Conservation (phyloP, 139 green algal species). For the Penium margaritaceum region DNA sequence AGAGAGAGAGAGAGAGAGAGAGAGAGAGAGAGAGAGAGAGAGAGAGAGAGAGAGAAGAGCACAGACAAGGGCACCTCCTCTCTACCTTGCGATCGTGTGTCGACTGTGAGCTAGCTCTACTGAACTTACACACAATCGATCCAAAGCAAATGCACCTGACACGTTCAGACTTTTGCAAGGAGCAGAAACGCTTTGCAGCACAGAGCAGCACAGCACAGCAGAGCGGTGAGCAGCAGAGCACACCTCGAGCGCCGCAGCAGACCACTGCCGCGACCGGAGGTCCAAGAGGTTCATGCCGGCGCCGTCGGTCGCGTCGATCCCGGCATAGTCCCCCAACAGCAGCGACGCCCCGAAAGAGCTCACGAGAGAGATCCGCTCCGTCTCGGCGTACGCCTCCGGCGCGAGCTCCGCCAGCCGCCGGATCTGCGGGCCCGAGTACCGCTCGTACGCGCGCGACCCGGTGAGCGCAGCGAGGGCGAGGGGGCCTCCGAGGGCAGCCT, state of each 20-base stretch:
- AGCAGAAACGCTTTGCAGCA: background rate
- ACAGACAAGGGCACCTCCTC: background rate
- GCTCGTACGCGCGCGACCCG: constrained; percentile 38
- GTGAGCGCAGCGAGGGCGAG: constrained; percentile 29
- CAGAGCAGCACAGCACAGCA: background rate
- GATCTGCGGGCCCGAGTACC: constrained; percentile 43
- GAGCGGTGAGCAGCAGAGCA: background rate
- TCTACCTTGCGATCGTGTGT: too few relatives aligned
- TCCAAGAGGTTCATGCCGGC: constrained; percentile 49
- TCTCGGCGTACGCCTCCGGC: constrained; percentile 15
- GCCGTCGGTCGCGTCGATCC: constrained; percentile 34
- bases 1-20: constrained; percentile 14
- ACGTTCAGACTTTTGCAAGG: background rate
- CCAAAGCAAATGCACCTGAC: background rate
- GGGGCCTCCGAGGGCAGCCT: constrained; percentile 28
- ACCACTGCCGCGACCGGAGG: constrained; percentile 6
- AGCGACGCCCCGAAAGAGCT: constrained; percentile 41
- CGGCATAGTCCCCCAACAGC: constrained; percentile 39
- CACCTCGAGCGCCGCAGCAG: constrained; percentile 21
- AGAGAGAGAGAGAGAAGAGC: background rate
- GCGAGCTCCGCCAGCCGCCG: constrained; percentile 30
- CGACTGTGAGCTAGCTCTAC: too few relatives aligned
- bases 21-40: constrained; percentile 15
- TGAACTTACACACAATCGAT: too few relatives aligned
- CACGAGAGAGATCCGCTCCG: constrained; percentile 29